Conservation (phyloP, 2,329 filamentous ascomycete genomes). For the Helicocarpus griseus region DNA sequence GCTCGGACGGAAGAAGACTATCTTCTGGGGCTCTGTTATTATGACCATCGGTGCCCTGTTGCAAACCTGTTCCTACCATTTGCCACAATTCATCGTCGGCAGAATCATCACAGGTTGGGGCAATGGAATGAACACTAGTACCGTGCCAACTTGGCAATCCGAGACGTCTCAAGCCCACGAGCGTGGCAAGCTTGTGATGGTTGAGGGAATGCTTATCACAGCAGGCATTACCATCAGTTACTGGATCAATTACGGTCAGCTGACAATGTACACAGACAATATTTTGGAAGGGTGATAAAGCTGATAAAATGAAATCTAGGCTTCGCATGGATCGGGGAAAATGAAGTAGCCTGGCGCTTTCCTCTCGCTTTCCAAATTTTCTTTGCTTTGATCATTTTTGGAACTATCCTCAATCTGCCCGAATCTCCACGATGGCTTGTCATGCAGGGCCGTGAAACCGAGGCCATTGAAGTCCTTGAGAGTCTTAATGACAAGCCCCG, state of each 20-base stretch:
- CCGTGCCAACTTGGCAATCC: conserved; percentile 38
- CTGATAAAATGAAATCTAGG: background rate
- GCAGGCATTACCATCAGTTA: conserved; percentile 37
- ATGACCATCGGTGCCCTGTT: conserved; percentile 16
- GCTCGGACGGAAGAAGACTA: conserved; percentile 16
- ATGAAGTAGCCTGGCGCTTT: conserved; percentile 38
- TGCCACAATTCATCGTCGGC: conserved; percentile 16
- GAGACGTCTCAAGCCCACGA: conserved; percentile 30
- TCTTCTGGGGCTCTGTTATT: conserved; percentile 16
- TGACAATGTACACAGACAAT: too few species aligned
- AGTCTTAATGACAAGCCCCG: conserved; percentile 36
- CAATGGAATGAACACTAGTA: conserved; percentile 29
- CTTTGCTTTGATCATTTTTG: conserved; percentile 43
- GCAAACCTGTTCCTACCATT: conserved; percentile 13
- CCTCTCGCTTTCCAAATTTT: conserved; percentile 49
- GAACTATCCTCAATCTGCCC: conserved; percentile 24
- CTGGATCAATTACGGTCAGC: conserved; percentile 41
- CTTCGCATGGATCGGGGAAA: conserved; percentile 3
- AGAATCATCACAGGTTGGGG: conserved; percentile 18
- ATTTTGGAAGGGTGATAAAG: background rate
- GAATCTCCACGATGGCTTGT: conserved; percentile 40
- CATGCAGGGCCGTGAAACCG: conserved; percentile 29
- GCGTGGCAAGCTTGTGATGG: conserved; percentile 42
- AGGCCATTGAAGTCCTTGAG: conserved; percentile 24
- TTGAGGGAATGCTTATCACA: conserved; percentile 40